A percentile compares a stretch with the other conserved stretches of the same genome.
phyloP scores from a whole-genome alignment of 2,329 filamentous ascomycete species.

The Penicillium corylophilum region DNA sequence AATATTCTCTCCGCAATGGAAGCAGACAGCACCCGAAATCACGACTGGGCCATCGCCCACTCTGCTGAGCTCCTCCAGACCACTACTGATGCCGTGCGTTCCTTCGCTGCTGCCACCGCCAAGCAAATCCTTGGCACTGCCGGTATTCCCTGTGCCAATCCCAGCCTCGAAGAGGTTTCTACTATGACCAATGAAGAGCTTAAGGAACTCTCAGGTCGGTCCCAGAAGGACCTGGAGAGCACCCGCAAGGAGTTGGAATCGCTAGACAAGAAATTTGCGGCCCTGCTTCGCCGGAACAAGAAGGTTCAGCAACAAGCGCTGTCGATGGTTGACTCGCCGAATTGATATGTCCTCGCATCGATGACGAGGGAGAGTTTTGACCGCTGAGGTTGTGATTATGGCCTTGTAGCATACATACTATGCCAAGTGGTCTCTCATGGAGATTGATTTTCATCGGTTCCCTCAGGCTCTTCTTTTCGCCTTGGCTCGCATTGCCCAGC shows the following conservation, averaged over 20 bases:
- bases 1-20: slow-evolving; percentile 43
- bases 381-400: background rate
- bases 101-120: slow-evolving; percentile 36
- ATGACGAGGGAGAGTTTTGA: background rate
- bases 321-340: slow-evolving; percentile 21
- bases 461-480: too few species aligned
- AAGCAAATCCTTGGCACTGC: slow-evolving; percentile 39
- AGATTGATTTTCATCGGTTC: too few species aligned
- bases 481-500: too few species aligned
- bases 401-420: background rate
- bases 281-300: slow-evolving; percentile 44
- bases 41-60: slow-evolving; percentile 39
- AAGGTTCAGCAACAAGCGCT: slow-evolving; percentile 45
- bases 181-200: slow-evolving; percentile 45
- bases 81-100: slow-evolving; percentile 36
- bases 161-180: slow-evolving; percentile 42
- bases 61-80: slow-evolving; percentile 36
- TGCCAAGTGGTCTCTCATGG: background rate
- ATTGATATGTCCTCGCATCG: background rate
- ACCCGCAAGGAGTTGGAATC: slow-evolving; percentile 66
- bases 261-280: slow-evolving; percentile 45
- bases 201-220: slow-evolving; percentile 39
- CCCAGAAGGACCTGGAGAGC: slow-evolving; percentile 66
- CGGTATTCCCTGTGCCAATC: slow-evolving; percentile 31
- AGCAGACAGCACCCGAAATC: slow-evolving; percentile 38